Evolutionary conservation across 1,139 yeast species (phyloP).

Genomic region (Scheffersomyces illinoinensis): DNA sequence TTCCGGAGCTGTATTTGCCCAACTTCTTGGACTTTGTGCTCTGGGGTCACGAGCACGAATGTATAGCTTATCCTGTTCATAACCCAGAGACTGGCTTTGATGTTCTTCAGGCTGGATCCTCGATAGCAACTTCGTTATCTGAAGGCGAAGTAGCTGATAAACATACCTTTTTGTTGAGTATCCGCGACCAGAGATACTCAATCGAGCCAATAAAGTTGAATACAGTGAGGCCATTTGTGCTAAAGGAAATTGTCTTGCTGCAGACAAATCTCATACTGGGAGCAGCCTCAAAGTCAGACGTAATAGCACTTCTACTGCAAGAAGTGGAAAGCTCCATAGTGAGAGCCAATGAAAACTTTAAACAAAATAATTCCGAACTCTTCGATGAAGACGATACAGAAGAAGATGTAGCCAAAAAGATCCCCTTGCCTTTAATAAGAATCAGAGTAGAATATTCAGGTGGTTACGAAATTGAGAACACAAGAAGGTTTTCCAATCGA

Average conservation of each 20-base stretch:
- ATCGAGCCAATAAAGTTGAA: conserved; percentile 66
- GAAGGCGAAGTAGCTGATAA: conserved; percentile 84
- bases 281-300: conserved; percentile 60
- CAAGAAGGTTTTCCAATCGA: conserved; percentile 82
- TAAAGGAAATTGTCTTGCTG: conserved; percentile 62
- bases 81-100: conserved; percentile 73
- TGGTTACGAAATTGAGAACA: conserved; percentile 88
- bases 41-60: conserved; percentile 99
- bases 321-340: conserved; percentile 69
- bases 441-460: conserved; percentile 87
- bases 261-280: conserved; percentile 60
- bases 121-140: conserved; percentile 86
- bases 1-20: conserved; percentile 86
- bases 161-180: conserved; percentile 67
- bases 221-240: conserved; percentile 81
- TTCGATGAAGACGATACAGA: conserved; percentile 18
- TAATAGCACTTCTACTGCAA: conserved; percentile 57
- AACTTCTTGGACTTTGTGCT: conserved; percentile 74
- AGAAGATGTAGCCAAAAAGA: conserved; percentile 11
- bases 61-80: conserved; percentile 67
- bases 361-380: conserved; percentile 32
- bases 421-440: conserved; percentile 78
- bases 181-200: conserved; percentile 59
- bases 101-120: conserved; percentile 91
- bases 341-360: conserved; percentile 57